Percentiles rank a stretch among this genome's conserved stretches.
phyloP scores from a whole-genome alignment of 768 basidiomycete species.

The Strobilomyces confusus region DNA sequence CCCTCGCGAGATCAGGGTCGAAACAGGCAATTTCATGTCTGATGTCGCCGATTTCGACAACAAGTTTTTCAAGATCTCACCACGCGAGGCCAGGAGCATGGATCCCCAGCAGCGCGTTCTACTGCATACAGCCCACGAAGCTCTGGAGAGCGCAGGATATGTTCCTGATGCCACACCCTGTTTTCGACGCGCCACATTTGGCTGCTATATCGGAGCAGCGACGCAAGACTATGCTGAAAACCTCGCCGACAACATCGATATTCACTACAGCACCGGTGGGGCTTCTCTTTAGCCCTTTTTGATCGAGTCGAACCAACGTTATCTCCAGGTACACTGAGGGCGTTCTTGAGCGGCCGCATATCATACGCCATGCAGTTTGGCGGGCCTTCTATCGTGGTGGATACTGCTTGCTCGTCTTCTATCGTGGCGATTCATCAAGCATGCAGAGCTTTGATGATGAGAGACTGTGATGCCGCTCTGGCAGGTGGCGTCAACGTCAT shows the following conservation, averaged over 20 bases:
- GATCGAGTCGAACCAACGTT: background rate
- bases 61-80: constrained; percentile 67
- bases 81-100: constrained; percentile 72
- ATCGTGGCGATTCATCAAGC: constrained; percentile 66
- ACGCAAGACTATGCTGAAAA: constrained; percentile 71
- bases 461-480: constrained; percentile 64
- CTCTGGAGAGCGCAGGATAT: constrained; percentile 68
- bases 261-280: constrained; percentile 67
- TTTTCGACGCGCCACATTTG: constrained; percentile 52
- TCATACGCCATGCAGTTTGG: constrained; percentile 65
- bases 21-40: constrained; percentile 61
- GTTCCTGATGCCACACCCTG: constrained; percentile 53
- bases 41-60: constrained; percentile 61
- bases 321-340: constrained; percentile 50
- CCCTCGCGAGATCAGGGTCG: constrained; percentile 40
- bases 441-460: constrained; percentile 55
- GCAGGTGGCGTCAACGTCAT: constrained; percentile 76
- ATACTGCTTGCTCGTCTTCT: constrained; percentile 76
- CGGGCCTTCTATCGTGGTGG: constrained; percentile 68
- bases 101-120: constrained; percentile 73
- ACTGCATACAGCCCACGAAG: constrained; percentile 62
- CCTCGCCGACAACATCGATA: constrained; percentile 55
- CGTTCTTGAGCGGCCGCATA: constrained; percentile 69
- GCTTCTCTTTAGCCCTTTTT: constrained; percentile 3
- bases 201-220: constrained; percentile 64